These are phyloP conservation scores for Hymenoscyphus infarciens DNA, from an alignment of 2,329 filamentous ascomycete genomes.

Conservation along the genomic window DNA sequence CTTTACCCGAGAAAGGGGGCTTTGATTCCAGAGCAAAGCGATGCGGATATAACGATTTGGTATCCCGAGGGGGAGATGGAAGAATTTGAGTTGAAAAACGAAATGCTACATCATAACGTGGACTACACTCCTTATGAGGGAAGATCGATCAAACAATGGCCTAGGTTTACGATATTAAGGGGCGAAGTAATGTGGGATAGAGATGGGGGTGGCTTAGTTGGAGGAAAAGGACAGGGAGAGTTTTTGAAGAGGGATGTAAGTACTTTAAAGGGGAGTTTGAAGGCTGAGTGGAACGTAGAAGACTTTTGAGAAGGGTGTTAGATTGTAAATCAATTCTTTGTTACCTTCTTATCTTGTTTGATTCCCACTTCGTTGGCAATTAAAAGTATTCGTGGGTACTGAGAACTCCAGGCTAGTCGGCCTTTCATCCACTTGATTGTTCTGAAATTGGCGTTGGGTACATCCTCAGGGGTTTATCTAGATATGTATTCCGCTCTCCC, in stretches of 20 bases:
- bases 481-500: too few relatives aligned
- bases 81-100: constrained; percentile 46
- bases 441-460: too few relatives aligned
- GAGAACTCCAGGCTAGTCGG: background rate
- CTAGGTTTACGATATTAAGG: constrained; percentile 56
- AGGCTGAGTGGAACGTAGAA: constrained; percentile 34
- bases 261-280: constrained; percentile 37
- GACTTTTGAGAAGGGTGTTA: constrained; percentile 17
- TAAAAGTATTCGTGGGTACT: background rate
- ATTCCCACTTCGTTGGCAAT: too few relatives aligned
- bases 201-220: constrained; percentile 48
- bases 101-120: constrained; percentile 56
- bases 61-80: constrained; percentile 45
- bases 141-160: constrained; percentile 54
- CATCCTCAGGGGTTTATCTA: too few relatives aligned
- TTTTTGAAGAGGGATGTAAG: constrained; percentile 44
- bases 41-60: constrained; percentile 58
- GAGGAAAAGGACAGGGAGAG: constrained; percentile 45
- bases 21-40: constrained; percentile 46
- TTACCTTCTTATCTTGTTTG: too few relatives aligned
- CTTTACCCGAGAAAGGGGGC: constrained; percentile 49
- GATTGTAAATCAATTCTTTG: background rate
- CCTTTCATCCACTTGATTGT: too few relatives aligned
- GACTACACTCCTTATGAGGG: constrained; percentile 64
- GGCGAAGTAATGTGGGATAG: constrained; percentile 57